A percentile compares a stretch with the other conserved stretches of the same genome.
phyloP scores from a whole-genome alignment of 352 stramenopile species.

The Chloridella minuta region DNA sequence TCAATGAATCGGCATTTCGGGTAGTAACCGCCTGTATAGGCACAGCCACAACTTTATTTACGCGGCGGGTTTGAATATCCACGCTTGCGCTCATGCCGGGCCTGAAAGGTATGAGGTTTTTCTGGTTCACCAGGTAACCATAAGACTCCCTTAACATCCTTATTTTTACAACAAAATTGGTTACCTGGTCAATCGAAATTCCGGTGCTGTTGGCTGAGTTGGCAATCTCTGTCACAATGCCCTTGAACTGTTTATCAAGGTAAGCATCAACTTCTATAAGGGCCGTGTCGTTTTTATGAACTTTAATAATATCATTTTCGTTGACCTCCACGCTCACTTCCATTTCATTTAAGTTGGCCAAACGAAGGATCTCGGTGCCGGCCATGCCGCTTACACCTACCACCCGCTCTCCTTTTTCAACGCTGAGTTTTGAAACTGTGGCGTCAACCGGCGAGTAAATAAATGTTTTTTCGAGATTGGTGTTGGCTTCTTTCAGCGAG shows the following conservation, averaged over 20 bases:
- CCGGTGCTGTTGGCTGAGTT: neutral
- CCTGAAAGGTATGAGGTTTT: neutral
- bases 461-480: neutral
- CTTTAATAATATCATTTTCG: slow-evolving; percentile 4
- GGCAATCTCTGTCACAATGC: neutral
- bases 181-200: neutral
- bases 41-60: neutral
- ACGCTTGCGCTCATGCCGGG: neutral
- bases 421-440: neutral
- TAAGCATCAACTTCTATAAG: neutral
- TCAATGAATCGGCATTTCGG: neutral
- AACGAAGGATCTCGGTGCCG: neutral
- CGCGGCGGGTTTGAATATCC: neutral
- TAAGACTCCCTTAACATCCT: neutral
- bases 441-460: neutral
- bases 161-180: neutral
- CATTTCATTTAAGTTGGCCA: neutral
- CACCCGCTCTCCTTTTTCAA: neutral
- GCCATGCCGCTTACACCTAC: neutral
- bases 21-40: neutral
- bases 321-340: neutral
- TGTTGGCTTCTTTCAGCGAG: neutral
- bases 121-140: neutral
- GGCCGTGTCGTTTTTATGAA: neutral
- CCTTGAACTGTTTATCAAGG: neutral